These are phyloP conservation scores for Gentiana macrophylla DNA, from an alignment of 257 asterid species.

Conservation along the genomic window DNA sequence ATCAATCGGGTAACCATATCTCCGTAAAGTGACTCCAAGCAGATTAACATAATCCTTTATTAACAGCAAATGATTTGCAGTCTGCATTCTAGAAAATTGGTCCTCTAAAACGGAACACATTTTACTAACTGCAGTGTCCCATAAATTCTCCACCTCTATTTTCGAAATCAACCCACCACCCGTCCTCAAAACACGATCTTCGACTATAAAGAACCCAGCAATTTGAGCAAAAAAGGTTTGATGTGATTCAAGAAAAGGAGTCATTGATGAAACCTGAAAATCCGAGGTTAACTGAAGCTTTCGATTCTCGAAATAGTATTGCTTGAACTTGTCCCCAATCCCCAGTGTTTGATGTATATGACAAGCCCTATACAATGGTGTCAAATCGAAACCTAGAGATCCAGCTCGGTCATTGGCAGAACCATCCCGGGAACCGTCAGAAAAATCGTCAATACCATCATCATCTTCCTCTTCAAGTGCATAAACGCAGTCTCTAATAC, in stretches of 20 bases:
- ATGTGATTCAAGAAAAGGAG: constrained; percentile 90
- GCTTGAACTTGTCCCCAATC: constrained; percentile 64
- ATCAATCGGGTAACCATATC: constrained; percentile 84
- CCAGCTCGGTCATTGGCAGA: constrained; percentile 30
- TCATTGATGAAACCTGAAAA: constrained; percentile 97
- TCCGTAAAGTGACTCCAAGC: constrained; percentile 86
- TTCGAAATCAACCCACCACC: constrained; percentile 83
- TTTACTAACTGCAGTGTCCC: constrained; percentile 97
- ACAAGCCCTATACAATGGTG: constrained; percentile 75
- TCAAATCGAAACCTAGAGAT: constrained; percentile 64
- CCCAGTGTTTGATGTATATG: constrained; percentile 87
- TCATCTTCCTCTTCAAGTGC: constrained; percentile 35
- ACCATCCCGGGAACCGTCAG: constrained; percentile 26
- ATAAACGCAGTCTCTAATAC: constrained; percentile 66
- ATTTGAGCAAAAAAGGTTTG: constrained; percentile 95
- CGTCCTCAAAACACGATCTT: constrained; percentile 85
- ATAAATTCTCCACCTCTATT: constrained; percentile 84
- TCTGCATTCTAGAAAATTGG: constrained; percentile 96
- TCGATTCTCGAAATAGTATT: constrained; percentile 87
- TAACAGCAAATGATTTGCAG: constrained; percentile 92
- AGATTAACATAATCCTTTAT: constrained; percentile 93
- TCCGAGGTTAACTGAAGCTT: constrained; percentile 92
- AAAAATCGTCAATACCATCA: constrained; percentile 44
- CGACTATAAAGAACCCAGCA: constrained; percentile 93
- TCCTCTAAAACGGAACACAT: constrained; percentile 97